Conservation (phyloP, 352 stramenopile genomes). For the Phytopythium aichiense region DNA sequence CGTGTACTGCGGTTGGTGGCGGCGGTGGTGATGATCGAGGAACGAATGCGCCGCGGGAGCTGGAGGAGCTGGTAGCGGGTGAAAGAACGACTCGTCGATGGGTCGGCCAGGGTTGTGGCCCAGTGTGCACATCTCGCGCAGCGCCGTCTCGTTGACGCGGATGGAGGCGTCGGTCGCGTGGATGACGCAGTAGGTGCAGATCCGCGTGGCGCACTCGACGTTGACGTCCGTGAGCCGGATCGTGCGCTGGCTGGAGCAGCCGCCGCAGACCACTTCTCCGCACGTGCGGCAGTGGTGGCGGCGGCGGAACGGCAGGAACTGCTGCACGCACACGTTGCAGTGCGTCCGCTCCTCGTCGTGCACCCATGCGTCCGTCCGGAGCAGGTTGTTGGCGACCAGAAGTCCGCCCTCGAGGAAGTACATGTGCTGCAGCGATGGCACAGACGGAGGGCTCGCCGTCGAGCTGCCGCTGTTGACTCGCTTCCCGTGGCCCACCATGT, state of each 20-base stretch:
- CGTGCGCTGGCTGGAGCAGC: slow-evolving; percentile 67
- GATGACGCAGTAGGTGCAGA: slow-evolving; percentile 83
- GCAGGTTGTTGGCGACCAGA: slow-evolving; percentile 62
- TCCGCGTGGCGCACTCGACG: slow-evolving; percentile 65
- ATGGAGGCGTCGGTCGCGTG: slow-evolving; percentile 68
- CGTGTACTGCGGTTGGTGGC: neutral
- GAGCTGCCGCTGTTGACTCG: slow-evolving; percentile 12
- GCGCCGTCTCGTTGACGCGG: slow-evolving; percentile 39
- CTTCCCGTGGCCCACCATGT: neutral
- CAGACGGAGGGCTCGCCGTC: neutral
- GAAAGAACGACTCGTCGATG: neutral
- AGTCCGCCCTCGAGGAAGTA: slow-evolving; percentile 74
- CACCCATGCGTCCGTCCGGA: slow-evolving; percentile 66
- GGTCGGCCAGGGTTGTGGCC: neutral
- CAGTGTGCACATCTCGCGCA: slow-evolving; percentile 27
- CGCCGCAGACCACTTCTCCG: slow-evolving; percentile 64
- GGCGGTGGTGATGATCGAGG: neutral
- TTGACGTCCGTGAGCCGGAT: slow-evolving; percentile 78
- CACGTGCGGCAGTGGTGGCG: slow-evolving; percentile 80
- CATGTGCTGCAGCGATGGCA: slow-evolving; percentile 40
- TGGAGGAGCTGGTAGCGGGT: neutral
- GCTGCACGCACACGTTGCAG: slow-evolving; percentile 79
- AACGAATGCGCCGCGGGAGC: neutral
- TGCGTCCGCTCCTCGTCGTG: slow-evolving; percentile 65
- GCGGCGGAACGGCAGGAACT: slow-evolving; percentile 74